A percentile compares a stretch with the other conserved stretches of the same genome.
These are phyloP conservation scores for Trichomonas vaginalis DNA, from an alignment of 208 protist genomes.

Conservation along the genomic window DNA sequence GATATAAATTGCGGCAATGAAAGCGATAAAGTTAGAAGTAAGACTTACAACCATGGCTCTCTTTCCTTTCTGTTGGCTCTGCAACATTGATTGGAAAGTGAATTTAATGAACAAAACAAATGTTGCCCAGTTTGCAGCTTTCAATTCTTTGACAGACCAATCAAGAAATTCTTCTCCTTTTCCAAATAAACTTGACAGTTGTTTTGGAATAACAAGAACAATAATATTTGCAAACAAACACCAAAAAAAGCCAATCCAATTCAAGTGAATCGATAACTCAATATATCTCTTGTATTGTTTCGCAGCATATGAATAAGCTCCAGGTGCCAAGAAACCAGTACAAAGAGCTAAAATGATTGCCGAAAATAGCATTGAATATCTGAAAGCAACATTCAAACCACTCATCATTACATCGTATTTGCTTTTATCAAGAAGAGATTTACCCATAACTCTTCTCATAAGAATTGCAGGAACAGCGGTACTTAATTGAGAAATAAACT, in stretches of 20 bases:
- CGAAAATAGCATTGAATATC: neutral
- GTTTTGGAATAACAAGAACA: neutral
- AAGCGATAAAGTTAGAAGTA: neutral
- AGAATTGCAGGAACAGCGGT: neutral
- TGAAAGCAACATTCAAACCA: neutral
- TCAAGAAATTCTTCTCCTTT: neutral
- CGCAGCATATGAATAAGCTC: neutral
- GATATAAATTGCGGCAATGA: neutral
- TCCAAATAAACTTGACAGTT: neutral
- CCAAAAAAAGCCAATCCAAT: neutral
- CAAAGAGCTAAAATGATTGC: neutral
- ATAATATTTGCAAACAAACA: neutral
- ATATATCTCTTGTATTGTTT: neutral
- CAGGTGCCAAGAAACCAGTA: neutral
- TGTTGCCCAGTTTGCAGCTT: neutral
- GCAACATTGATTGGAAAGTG: neutral
- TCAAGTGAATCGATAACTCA: neutral
- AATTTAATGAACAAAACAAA: neutral
- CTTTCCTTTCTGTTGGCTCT: neutral
- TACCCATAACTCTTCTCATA: neutral
- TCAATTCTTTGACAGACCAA: neutral
- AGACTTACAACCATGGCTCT: neutral
- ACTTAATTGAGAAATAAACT: neutral
- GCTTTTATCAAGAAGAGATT: neutral
- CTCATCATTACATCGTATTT: neutral